Percentiles rank a stretch among this genome's conserved stretches.
Evolutionary conservation across 495 filamentous ascomycete genomes (phyloP).

Genomic region (Parmelia sp.): DNA sequence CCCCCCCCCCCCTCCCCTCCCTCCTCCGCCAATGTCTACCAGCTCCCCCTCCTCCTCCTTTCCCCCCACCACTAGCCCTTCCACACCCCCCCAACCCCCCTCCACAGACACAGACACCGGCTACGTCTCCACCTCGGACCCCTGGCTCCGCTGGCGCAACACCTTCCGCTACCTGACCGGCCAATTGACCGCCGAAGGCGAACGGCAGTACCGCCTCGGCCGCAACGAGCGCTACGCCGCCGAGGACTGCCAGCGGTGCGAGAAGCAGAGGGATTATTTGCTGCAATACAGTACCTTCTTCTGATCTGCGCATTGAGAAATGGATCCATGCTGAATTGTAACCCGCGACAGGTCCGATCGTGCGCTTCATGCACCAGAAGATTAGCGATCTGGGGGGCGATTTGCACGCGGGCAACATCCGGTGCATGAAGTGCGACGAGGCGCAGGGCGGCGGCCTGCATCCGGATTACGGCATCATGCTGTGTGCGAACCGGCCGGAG

Average conservation of each 20-base stretch:
- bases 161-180: slow-evolving; percentile 72
- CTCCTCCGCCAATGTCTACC: too few relatives aligned
- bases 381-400: slow-evolving; percentile 68
- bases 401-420: slow-evolving; percentile 66
- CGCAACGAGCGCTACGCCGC: slow-evolving; percentile 61
- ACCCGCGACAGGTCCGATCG: slow-evolving; percentile 62
- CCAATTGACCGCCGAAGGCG: slow-evolving; percentile 59
- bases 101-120: slow-evolving; percentile 30
- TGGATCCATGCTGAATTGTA: neutral
- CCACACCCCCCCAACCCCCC: too few relatives aligned
- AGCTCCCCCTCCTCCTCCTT: too few relatives aligned
- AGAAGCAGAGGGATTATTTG: slow-evolving; percentile 69
- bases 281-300: slow-evolving; percentile 59
- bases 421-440: slow-evolving; percentile 68
- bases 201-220: slow-evolving; percentile 62
- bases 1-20: too few relatives aligned
- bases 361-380: slow-evolving; percentile 77
- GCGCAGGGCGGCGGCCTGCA: slow-evolving; percentile 72
- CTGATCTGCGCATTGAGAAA: neutral
- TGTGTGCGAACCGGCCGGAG: slow-evolving; percentile 79
- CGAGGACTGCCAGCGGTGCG: slow-evolving; percentile 68
- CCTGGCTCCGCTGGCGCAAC: slow-evolving; percentile 64
- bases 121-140: slow-evolving; percentile 52
- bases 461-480: slow-evolving; percentile 72
- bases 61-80: too few relatives aligned